Conservation (phyloP, 371 early-diverging fungal species). For the Mucor plumbeus region DNA sequence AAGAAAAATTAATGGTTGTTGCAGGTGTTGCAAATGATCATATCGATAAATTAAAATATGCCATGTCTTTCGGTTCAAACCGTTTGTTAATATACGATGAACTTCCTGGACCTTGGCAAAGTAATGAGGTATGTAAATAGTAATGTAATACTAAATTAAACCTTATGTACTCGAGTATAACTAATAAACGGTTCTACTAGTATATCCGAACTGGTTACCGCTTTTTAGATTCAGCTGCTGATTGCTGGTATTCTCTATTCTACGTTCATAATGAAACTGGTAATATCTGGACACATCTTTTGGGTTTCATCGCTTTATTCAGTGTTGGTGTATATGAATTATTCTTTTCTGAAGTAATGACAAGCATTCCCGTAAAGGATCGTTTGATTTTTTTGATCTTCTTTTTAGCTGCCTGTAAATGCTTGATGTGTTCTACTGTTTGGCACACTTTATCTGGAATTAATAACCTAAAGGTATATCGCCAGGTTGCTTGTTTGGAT, state of each 20-base stretch:
- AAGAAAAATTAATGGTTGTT: slow-evolving; percentile 45
- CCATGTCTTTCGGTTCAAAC: slow-evolving; percentile 43
- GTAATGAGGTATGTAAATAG: slow-evolving; percentile 41
- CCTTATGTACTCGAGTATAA: neutral
- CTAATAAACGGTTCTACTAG: slow-evolving; percentile 27
- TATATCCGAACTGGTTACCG: slow-evolving; percentile 76
- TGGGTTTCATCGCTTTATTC: slow-evolving; percentile 70
- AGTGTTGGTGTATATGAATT: slow-evolving; percentile 55
- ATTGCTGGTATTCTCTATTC: slow-evolving; percentile 71
- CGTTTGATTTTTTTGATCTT: slow-evolving; percentile 62
- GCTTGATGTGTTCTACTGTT: slow-evolving; percentile 75
- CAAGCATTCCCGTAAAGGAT: slow-evolving; percentile 58
- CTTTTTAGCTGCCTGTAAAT: slow-evolving; percentile 68
- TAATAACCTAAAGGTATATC: slow-evolving; percentile 67
- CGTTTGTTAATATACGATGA: slow-evolving; percentile 52
- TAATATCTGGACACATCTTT: slow-evolving; percentile 83
- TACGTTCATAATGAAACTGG: slow-evolving; percentile 88
- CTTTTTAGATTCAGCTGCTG: slow-evolving; percentile 63
- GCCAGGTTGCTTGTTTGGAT: slow-evolving; percentile 70
- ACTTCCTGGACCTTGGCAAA: slow-evolving; percentile 53
- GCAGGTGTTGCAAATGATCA: slow-evolving; percentile 47
- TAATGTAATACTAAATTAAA: slow-evolving; percentile 14
- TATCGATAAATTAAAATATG: slow-evolving; percentile 48
- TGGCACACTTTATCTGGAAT: slow-evolving; percentile 77
- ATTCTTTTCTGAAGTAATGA: slow-evolving; percentile 51